Evolutionary conservation across 73 alveolate genomes (phyloP).

Genomic region (Paramecium biaurelia): DNA sequence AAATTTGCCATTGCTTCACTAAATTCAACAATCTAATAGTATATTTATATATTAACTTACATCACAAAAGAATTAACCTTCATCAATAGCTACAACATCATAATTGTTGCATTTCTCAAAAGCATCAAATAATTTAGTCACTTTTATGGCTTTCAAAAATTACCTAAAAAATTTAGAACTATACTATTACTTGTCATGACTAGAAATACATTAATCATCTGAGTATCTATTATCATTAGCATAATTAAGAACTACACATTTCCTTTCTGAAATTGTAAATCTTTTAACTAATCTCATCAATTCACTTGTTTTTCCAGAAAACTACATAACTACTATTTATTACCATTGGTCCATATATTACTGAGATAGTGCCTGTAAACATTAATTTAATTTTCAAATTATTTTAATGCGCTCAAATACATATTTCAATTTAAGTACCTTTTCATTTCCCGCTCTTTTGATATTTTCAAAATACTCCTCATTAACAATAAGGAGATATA

Average conservation of each 20-base stretch:
- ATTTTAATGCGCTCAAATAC: neutral
- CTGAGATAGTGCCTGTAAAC: constrained; percentile 77
- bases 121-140: constrained; percentile 66
- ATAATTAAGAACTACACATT: constrained; percentile 75
- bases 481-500: neutral
- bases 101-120: constrained; percentile 67
- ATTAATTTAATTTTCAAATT: neutral
- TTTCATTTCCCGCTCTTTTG: constrained; percentile 1
- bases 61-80: constrained; percentile 96
- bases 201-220: constrained; percentile 73
- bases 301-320: constrained; percentile 92
- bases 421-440: neutral
- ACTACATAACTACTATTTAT: constrained; percentile 53
- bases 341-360: constrained; percentile 86
- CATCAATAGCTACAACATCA: constrained; percentile 98
- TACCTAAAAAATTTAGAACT: neutral
- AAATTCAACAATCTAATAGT: constrained; percentile 76
- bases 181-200: constrained; percentile 77
- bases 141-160: constrained; percentile 67
- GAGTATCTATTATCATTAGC: constrained; percentile 82
- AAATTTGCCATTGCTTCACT: constrained; percentile 83
- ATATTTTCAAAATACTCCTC: neutral
- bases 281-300: constrained; percentile 78
- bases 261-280: constrained; percentile 72
- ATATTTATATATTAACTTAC: constrained; percentile 34